Conservation (phyloP, 768 basidiomycete species). For the Pholiota microspora region DNA sequence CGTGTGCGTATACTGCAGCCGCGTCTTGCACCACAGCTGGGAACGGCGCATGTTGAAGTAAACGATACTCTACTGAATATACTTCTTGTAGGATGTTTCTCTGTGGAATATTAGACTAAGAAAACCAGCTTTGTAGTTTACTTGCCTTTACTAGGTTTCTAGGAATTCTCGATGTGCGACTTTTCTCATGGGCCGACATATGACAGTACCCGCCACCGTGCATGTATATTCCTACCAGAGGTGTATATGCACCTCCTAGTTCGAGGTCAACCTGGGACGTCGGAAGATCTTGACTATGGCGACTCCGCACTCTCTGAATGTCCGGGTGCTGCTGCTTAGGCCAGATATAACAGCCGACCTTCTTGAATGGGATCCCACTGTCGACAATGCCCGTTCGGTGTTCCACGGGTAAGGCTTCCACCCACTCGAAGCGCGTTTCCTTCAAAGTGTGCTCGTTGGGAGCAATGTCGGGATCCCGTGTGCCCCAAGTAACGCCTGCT, state of each 20-base stretch:
- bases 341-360: slow-evolving; percentile 49
- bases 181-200: slow-evolving; percentile 52
- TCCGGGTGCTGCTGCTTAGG: slow-evolving; percentile 29
- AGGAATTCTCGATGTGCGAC: slow-evolving; percentile 47
- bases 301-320: slow-evolving; percentile 8
- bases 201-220: slow-evolving; percentile 59
- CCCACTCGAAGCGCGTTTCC: slow-evolving; percentile 51
- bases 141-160: slow-evolving; percentile 41
- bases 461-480: slow-evolving; percentile 40
- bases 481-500: slow-evolving; percentile 55
- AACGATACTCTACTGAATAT: slow-evolving; percentile 49
- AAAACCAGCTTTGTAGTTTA: not conserved
- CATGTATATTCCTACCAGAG: slow-evolving; percentile 47
- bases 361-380: slow-evolving; percentile 36
- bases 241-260: slow-evolving; percentile 22
- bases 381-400: slow-evolving; percentile 41
- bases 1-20: slow-evolving; percentile 48
- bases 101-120: slow-evolving; percentile 14
- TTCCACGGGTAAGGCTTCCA: slow-evolving; percentile 36
- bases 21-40: slow-evolving; percentile 55
- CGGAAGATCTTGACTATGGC: slow-evolving; percentile 3
- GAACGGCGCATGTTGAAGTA: slow-evolving; percentile 50
- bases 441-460: slow-evolving; percentile 31
- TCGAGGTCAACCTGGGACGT: slow-evolving; percentile 21
- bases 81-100: slow-evolving; percentile 32